A percentile compares a stretch with the other conserved stretches of the same genome.
Conservation (phyloP, 2,329 filamentous ascomycete species). For the Neonectria neomacrospora region DNA sequence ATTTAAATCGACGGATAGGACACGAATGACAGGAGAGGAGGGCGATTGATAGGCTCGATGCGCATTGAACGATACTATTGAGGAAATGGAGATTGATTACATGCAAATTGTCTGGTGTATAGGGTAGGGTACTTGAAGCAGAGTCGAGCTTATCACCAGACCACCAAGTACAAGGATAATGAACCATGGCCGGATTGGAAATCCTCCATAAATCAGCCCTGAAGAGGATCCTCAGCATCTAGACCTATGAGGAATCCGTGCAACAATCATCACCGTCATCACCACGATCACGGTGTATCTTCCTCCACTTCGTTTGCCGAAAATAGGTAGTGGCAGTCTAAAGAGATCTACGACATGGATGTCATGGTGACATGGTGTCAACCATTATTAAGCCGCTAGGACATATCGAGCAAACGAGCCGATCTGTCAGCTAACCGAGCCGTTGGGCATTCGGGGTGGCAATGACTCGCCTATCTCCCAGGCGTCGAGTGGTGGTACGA, state of each 20-base stretch:
- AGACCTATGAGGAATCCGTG: not conserved
- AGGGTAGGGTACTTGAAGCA: not conserved
- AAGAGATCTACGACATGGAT: conserved; percentile 3
- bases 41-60: too few species aligned
- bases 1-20: too few species aligned
- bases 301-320: not conserved
- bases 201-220: not conserved
- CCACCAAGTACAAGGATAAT: not conserved
- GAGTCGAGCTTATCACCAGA: not conserved
- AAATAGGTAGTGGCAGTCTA: not conserved
- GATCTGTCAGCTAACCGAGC: not conserved
- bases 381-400: not conserved
- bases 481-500: not conserved
- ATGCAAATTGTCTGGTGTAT: not conserved
- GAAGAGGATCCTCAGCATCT: not conserved
- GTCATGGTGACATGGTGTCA: not conserved
- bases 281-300: not conserved
- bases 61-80: not conserved
- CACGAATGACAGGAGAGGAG: too few species aligned
- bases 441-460: not conserved
- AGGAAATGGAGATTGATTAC: not conserved
- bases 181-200: not conserved
- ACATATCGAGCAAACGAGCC: not conserved
- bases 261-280: not conserved
- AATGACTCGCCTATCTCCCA: not conserved